Percentiles rank a stretch among this genome's conserved stretches.
These are phyloP conservation scores for Gelatoporia subvermispora DNA, from an alignment of 768 basidiomycete species.

Conservation along the genomic window DNA sequence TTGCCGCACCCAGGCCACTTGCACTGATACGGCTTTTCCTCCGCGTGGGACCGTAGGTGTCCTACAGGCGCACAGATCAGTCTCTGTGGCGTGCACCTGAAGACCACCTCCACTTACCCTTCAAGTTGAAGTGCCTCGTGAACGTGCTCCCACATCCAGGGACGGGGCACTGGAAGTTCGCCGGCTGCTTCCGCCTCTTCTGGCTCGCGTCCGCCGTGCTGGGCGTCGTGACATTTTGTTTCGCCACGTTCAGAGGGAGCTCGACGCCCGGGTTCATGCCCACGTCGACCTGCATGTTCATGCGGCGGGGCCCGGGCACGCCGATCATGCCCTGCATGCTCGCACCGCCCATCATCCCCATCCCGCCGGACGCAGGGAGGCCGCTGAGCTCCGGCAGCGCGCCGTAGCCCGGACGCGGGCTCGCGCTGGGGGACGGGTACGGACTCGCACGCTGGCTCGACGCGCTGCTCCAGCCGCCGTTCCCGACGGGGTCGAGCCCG, in stretches of 20 bases:
- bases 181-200: conserved; percentile 82
- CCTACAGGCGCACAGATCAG: conserved; percentile 39
- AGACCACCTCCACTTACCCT: conserved; percentile 51
- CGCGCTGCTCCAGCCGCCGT: conserved; percentile 18
- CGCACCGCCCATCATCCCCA: conserved; percentile 16
- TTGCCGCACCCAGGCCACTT: conserved; percentile 94
- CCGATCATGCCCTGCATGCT: conserved; percentile 14
- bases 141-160: conserved; percentile 97
- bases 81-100: no score
- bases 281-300: conserved; percentile 7
- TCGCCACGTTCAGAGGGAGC: conserved; percentile 29
- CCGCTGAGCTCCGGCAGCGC: conserved; percentile 34
- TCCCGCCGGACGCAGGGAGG: conserved; percentile 11
- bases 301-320: conserved; percentile 3
- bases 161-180: conserved; percentile 86
- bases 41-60: conserved; percentile 92
- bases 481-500: conserved; percentile 11
- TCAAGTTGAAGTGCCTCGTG: conserved; percentile 90
- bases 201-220: conserved; percentile 86
- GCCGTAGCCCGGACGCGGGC: conserved; percentile 48
- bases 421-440: conserved; percentile 66
- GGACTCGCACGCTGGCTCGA: conserved; percentile 43
- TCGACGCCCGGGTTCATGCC: conserved; percentile 9
- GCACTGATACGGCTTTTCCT: conserved; percentile 93
- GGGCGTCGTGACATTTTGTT: conserved; percentile 86